Percentiles rank a stretch among this genome's conserved stretches.
Conservation (phyloP, 768 basidiomycete species). For the Rickenella mellea region DNA sequence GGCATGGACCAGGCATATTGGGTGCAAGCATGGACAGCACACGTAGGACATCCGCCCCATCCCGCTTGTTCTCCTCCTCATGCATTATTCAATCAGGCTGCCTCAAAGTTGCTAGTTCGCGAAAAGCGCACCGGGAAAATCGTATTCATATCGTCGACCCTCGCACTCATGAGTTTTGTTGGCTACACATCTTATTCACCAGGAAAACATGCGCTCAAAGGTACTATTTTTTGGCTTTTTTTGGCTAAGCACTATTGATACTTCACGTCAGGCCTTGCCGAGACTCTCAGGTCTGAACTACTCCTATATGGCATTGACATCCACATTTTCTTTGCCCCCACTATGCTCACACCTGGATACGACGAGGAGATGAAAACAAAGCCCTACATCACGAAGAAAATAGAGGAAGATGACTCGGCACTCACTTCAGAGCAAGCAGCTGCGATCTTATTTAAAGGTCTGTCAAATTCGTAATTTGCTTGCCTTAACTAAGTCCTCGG, state of each 20-base stretch:
- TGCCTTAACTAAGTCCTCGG: too few relatives aligned
- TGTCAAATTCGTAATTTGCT: constrained; percentile 4
- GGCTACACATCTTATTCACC: constrained; percentile 34
- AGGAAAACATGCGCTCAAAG: constrained; percentile 35
- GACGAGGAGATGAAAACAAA: constrained; percentile 29
- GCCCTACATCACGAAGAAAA: constrained; percentile 29
- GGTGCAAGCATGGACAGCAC: constrained; percentile 29
- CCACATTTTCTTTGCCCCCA: constrained; percentile 33
- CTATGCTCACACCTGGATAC: constrained; percentile 31
- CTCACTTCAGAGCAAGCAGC: constrained; percentile 24
- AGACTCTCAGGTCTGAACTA: constrained; percentile 32
- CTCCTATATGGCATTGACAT: constrained; percentile 30
- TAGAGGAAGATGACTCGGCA: constrained; percentile 33
- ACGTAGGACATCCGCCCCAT: constrained; percentile 13
- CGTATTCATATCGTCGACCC: constrained; percentile 29
- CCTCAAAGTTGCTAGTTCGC: constrained; percentile 21
- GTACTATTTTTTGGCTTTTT: constrained; percentile 13
- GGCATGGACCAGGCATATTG: constrained; percentile 29
- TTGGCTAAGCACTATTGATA: constrained; percentile 10
- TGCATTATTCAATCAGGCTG: constrained; percentile 17
- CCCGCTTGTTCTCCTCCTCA: neutral
- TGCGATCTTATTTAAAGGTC: constrained; percentile 23
- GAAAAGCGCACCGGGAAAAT: constrained; percentile 24
- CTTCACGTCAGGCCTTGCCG: constrained; percentile 39
- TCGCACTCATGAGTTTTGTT: constrained; percentile 27